Conservation (phyloP, 108 stramenopile species). For the Schizochytrium sp. region DNA sequence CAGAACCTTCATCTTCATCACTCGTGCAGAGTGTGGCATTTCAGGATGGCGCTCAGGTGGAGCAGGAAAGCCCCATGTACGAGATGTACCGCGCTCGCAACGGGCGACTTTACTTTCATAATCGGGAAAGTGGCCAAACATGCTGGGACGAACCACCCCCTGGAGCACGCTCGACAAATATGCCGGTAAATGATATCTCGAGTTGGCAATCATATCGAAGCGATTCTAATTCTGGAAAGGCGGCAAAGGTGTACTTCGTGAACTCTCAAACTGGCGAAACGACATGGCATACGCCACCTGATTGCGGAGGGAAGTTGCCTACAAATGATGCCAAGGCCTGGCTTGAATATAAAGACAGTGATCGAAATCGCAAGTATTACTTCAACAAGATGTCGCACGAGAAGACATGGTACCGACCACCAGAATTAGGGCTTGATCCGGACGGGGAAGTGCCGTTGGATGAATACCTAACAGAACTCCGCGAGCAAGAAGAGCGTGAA, state of each 20-base stretch:
- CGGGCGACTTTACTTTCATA: not conserved
- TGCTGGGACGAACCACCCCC: not conserved
- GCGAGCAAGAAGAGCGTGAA: not conserved
- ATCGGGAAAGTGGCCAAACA: not conserved
- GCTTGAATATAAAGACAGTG: not conserved
- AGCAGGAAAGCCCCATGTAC: not conserved
- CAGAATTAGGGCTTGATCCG: not conserved
- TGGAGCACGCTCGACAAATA: not conserved
- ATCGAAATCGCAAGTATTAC: not conserved
- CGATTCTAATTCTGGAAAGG: not conserved
- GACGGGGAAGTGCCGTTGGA: not conserved
- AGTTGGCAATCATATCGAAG: slow-evolving; percentile 13
- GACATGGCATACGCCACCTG: slow-evolving; percentile 39
- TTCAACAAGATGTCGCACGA: slow-evolving; percentile 59
- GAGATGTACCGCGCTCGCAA: not conserved
- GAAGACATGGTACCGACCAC: slow-evolving; percentile 14
- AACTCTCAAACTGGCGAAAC: slow-evolving; percentile 22
- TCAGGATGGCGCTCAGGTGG: not conserved
- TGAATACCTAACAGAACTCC: not conserved
- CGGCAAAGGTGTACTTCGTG: slow-evolving; percentile 20
- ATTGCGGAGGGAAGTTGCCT: slow-evolving; percentile 32
- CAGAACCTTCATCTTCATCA: too few species aligned
- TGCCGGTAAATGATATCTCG: not conserved
- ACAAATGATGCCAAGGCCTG: slow-evolving; percentile 22
- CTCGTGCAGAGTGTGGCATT: too few species aligned